phyloP scores from a whole-genome alignment of 306 rosid genomes.

The Albizia julibrissin region DNA sequence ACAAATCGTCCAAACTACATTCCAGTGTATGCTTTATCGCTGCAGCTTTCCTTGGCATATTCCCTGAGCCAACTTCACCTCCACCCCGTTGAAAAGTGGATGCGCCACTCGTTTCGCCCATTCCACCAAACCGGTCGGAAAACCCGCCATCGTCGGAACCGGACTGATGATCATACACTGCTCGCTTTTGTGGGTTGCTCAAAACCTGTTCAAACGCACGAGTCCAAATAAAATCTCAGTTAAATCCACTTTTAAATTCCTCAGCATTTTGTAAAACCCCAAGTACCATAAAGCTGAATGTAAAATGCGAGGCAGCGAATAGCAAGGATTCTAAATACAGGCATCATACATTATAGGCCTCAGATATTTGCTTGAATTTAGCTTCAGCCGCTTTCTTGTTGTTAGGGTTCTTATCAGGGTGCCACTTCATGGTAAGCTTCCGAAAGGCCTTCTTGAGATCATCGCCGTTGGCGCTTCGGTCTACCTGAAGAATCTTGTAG shows the following conservation, averaged over 20 bases:
- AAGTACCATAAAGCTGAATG: not conserved
- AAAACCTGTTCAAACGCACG: conserved; percentile 57
- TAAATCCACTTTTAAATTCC: not conserved
- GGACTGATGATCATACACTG: conserved; percentile 58
- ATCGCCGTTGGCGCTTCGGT: conserved; percentile 77
- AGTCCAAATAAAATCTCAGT: not conserved
- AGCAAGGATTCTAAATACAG: not conserved
- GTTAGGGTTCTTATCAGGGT: conserved; percentile 52
- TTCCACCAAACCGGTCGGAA: conserved; percentile 45
- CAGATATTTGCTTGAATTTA: conserved; percentile 90
- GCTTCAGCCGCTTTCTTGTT: conserved; percentile 83
- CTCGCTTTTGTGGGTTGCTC: conserved; percentile 90
- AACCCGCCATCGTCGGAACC: conserved; percentile 54
- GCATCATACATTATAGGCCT: conserved; percentile 78
- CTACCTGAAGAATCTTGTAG: conserved; percentile 89
- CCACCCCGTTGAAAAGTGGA: conserved; percentile 54
- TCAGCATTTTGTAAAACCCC: not conserved
- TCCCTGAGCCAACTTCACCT: conserved; percentile 57
- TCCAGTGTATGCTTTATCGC: conserved; percentile 66
- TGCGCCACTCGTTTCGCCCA: conserved; percentile 69
- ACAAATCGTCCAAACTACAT: conserved; percentile 87
- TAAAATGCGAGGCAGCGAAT: not conserved
- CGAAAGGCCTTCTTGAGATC: conserved; percentile 86
- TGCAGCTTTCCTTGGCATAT: conserved; percentile 57
- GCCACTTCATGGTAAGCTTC: conserved; percentile 68